Base-by-base conservation (phyloP, 2,329 filamentous ascomycete genomes). In the Pyrenophora teres region DNA sequence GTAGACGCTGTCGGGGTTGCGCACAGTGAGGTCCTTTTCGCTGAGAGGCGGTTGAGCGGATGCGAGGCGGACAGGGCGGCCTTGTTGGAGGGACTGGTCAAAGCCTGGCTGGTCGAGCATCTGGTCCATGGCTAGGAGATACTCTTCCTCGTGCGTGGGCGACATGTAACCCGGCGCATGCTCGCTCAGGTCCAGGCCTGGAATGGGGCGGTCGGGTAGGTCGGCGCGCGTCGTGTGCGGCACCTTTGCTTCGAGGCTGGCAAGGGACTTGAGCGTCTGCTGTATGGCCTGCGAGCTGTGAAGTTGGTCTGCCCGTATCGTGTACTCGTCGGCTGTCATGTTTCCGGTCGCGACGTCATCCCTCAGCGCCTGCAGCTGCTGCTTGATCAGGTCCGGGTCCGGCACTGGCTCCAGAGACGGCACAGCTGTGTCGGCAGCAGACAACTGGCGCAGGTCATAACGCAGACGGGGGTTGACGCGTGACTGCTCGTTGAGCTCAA, bases 1-100 rank as follows among this genome's bases (percentile, higher is more conserved):
- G 77, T 96, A 95, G 3, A 96, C 92, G 52, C 90, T 95, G 36
- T 91, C 89, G 0, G 92, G 92, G 71, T 97, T 97, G 44, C 83
- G 83, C 19, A 91, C 74, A 48, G 85, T 80, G 37, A 80, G 72
- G 45, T 84, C 78, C 51, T 79, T 75, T 66, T 78, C 75, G 50
- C 71, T 69, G 50, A 78, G 69, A 35, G 73, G 76, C 50, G 68
- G 62, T 56, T 70, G 72, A 60, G 65, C 75, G 63, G 74, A 78
- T 36, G 69, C 50, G 51, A 64, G 65, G 73, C 66, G 62, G 70
- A 68, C 62, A 54, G 74, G 74, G 57, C 78, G 64, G 42, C 67
- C 69, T 33, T 75, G 68, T 58, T 74, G 63, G 39, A 70, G 60
- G 47, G 74, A 76, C 36, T 78, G 76, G 4, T 83, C 81, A 9